Evolutionary conservation across 208 protist species (phyloP), one percentile per base, ranked within the genome.

Genomic region (Naegleria gruberi): DNA sequence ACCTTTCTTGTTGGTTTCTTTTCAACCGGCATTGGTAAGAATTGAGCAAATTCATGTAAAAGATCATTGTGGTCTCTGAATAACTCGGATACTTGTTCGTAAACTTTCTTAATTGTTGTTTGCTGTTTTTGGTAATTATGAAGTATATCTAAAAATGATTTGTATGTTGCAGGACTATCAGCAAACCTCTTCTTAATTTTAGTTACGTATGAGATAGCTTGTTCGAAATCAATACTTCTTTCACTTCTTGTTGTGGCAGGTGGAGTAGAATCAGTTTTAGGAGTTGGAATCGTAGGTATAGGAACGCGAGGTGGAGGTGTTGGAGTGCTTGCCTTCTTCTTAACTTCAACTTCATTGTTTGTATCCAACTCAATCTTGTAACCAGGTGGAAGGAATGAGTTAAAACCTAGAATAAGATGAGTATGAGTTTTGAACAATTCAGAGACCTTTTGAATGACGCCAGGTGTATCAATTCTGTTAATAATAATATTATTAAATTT

Each of bases 121-220:
- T 95, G 92, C 26, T 96, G 94, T 51, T 95, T 93, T 37, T 97
- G 95, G 82, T 96, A 97, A 6, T 91, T 95, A 84, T 96, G 93
- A n/a, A 97, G 91, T 26, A 97, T 96, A 37, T 96, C 90, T 34
- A 97, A 91, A 87, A 97, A 97, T 26, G 85, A 34, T 90, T 95
- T 97, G 91, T 97, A 97, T 40, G 93, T 91, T 17, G 92, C 51
- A 26, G 94, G 92, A 57, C 95, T 90, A 4, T 51, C 4, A n/a
- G 30, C 23, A 88, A 97, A 97, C 46, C 95, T 91, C 19, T 77
- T 91, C 91, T 81, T 81, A 57, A 65, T 65, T 37, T 90, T 77
- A 15, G 44, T 85, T 12, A 89, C 85, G 44, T 87, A 90, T 1
- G 15, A 44, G 12, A 73, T 82, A 4, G 89, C 89, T 44, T 87